Evolutionary conservation across 208 protist species (phyloP).

Genomic region (Leishmania major): DNA sequence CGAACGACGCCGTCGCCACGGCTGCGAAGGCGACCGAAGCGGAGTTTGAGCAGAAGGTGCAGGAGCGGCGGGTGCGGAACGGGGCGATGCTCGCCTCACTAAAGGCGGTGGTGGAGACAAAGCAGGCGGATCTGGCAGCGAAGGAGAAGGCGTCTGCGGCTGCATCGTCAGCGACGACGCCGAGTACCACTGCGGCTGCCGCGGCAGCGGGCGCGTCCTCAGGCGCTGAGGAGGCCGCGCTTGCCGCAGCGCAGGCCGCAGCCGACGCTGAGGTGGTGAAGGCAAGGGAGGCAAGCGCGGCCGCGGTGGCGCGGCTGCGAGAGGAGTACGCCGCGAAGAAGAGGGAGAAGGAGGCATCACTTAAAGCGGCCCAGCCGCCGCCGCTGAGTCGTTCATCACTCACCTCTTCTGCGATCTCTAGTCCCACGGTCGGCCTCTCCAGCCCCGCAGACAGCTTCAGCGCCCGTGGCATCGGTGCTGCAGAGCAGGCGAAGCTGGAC

Average conservation of each 20-base stretch:
- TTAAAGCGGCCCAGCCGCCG: constrained; percentile 2
- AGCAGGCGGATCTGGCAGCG: constrained; percentile 17
- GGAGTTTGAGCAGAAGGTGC: constrained; percentile 16
- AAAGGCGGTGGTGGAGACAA: constrained; percentile 20
- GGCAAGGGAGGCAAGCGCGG: constrained; percentile 13
- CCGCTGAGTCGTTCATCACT: background rate
- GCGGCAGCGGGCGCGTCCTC: constrained; percentile 12
- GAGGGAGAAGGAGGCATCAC: constrained; percentile 18
- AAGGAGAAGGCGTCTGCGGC: constrained; percentile 14
- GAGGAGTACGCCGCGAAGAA: constrained; percentile 17
- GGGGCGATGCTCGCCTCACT: constrained; percentile 22
- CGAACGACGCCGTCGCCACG: constrained; percentile 10
- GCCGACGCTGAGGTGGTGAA: constrained; percentile 22
- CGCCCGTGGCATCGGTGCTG: constrained; percentile 13
- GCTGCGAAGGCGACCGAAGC: constrained; percentile 13
- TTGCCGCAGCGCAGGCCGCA: constrained; percentile 24
- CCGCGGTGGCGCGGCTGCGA: constrained; percentile 8
- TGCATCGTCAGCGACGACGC: background rate
- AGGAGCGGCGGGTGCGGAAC: constrained; percentile 15
- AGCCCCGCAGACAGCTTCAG: constrained; percentile 1
- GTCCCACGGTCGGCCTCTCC: constrained; percentile 8
- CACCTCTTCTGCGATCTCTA: background rate
- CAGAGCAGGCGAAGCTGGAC: constrained; percentile 31
- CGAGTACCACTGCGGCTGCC: background rate
- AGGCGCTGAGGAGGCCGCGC: constrained; percentile 10